Evolutionary conservation across 108 stramenopile genomes (phyloP).

Genomic region (Skeletonema costatum): DNA sequence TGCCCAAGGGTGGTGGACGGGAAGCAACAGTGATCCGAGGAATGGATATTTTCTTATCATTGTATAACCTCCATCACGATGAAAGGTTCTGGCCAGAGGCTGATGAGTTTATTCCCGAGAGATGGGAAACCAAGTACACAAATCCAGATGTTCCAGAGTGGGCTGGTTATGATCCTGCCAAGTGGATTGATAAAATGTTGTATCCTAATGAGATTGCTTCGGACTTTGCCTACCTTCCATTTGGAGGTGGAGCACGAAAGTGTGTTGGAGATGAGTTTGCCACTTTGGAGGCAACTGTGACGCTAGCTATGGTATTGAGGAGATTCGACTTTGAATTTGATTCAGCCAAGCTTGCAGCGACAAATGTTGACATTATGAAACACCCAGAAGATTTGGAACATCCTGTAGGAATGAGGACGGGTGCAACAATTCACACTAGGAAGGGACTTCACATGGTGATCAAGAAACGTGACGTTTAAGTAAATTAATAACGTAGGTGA

Average conservation of each 20-base stretch:
- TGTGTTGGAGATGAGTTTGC: conserved; percentile 98
- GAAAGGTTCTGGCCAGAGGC: conserved; percentile 92
- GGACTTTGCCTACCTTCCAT: conserved; percentile 91
- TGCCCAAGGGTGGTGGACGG: conserved; percentile 83
- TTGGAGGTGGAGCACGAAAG: conserved; percentile 94
- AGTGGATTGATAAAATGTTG: conserved; percentile 78
- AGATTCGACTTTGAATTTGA: conserved; percentile 96
- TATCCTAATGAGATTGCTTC: conserved; percentile 94
- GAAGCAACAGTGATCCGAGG: conserved; percentile 88
- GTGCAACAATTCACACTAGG: conserved; percentile 96
- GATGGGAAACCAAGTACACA: conserved; percentile 82
- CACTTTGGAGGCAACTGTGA: conserved; percentile 91
- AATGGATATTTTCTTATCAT: conserved; percentile 94
- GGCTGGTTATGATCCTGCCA: conserved; percentile 90
- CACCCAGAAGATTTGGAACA: conserved; percentile 76
- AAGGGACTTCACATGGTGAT: conserved; percentile 89
- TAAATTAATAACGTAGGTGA: not conserved
- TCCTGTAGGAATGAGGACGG: conserved; percentile 95
- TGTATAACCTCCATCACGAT: conserved; percentile 95
- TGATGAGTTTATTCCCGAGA: conserved; percentile 84
- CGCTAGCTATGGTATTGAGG: conserved; percentile 88
- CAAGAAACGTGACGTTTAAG: conserved; percentile 52
- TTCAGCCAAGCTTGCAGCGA: conserved; percentile 33
- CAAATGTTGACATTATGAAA: conserved; percentile 42
- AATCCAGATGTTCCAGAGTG: conserved; percentile 91